phyloP scores from a whole-genome alignment of 176 grass and related monocot genomes.

The Dendrocalamus sinicus region DNA sequence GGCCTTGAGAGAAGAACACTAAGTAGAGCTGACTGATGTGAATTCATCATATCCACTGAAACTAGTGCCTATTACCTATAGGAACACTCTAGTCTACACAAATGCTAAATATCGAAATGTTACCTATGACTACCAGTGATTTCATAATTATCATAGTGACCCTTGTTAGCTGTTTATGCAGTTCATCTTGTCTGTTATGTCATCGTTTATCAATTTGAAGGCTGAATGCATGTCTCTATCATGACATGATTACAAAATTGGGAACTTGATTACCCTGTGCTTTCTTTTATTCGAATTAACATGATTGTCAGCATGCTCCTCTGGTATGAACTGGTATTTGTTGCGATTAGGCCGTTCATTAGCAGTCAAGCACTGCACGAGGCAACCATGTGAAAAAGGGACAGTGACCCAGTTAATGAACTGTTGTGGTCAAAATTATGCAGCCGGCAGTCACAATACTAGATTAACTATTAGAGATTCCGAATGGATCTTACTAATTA shows the following conservation, averaged over 20 bases:
- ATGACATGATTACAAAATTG: background rate
- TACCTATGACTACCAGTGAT: background rate
- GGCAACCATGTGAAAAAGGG: conserved; percentile 17
- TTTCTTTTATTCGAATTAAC: background rate
- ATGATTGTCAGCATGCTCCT: background rate
- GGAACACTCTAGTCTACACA: conserved; percentile 2
- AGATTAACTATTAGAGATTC: background rate
- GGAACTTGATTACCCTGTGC: background rate
- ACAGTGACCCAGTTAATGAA: background rate
- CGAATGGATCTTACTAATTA: conserved; percentile 13
- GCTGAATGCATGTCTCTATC: background rate
- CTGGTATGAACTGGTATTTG: conserved; percentile 8
- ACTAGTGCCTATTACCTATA: conserved; percentile 4
- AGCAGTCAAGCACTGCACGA: background rate
- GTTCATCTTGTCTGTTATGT: background rate
- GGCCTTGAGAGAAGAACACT: background rate
- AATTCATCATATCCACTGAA: background rate
- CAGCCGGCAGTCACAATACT: background rate
- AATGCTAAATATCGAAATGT: background rate
- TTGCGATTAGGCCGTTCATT: background rate
- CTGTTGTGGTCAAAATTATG: background rate
- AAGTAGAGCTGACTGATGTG: background rate
- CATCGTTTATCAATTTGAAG: background rate
- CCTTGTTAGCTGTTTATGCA: background rate
- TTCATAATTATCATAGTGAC: background rate